A percentile compares a stretch with the other conserved stretches of the same genome.
Evolutionary conservation across 495 filamentous ascomycete species (phyloP).

Genomic region (Elasticomyces elasticus): DNA sequence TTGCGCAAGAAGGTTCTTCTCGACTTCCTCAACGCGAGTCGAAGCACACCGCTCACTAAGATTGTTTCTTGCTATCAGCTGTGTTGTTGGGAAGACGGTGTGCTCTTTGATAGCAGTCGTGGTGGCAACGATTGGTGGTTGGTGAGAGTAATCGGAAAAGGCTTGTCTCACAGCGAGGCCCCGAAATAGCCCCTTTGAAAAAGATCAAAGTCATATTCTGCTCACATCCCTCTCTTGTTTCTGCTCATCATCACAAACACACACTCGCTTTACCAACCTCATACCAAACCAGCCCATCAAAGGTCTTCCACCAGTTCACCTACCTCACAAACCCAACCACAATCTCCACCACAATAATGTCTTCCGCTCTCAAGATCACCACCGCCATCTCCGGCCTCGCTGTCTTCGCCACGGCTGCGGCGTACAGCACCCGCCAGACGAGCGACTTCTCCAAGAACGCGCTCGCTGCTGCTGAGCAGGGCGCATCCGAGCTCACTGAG

Average conservation of each 20-base stretch:
- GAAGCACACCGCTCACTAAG: too few relatives aligned
- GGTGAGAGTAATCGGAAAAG: too few relatives aligned
- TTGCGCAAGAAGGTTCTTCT: too few relatives aligned
- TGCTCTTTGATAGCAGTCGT: too few relatives aligned
- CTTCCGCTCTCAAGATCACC: slow-evolving; percentile 56
- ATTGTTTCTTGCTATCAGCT: too few relatives aligned
- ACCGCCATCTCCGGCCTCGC: slow-evolving; percentile 86
- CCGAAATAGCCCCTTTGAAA: too few relatives aligned
- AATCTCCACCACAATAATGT: slow-evolving; percentile 12
- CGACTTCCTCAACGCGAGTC: too few relatives aligned
- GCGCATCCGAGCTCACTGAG: neutral
- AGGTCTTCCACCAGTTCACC: too few relatives aligned
- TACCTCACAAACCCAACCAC: neutral
- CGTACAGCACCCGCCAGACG: slow-evolving; percentile 18
- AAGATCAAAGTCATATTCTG: neutral
- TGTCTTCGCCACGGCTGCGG: slow-evolving; percentile 40
- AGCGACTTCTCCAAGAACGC: slow-evolving; percentile 16
- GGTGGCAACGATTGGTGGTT: too few relatives aligned
- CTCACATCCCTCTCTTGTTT: neutral
- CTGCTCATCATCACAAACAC: neutral
- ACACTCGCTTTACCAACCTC: neutral
- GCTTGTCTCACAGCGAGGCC: too few relatives aligned
- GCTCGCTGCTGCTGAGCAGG: slow-evolving; percentile 13
- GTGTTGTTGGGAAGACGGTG: too few relatives aligned
- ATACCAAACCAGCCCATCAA: neutral